Evolutionary conservation across 176 grass and related monocot species (phyloP), one percentile per base, ranked within the genome.

Genomic region (Phragmites australis): DNA sequence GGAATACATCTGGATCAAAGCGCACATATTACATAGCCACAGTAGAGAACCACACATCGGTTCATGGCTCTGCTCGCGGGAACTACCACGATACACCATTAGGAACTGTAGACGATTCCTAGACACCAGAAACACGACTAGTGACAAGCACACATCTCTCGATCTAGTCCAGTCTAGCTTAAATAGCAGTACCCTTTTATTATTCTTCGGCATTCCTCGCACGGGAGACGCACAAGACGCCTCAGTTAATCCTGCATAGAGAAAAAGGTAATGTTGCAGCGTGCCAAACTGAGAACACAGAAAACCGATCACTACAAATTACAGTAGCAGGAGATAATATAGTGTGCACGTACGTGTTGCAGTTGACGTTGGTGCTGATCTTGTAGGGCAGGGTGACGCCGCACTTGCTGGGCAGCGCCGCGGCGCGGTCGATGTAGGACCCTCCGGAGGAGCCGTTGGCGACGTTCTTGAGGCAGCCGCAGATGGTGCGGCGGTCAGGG

Each of bases 401-500:
- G 78, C 86, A 89, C 86, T 83, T 77, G 82, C 56, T 4, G 9
- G 86, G 90, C 26, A 92, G 77, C 18, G 44, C 54, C 37, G 86
- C 46, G 49, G 85, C 90, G 77, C 86, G 81, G 78, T 16, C 41
- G 78, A 89, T 31, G 53, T 83, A 56, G 48, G 50, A 16, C 14
- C 50, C 37, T 47, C 62, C 60, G 72, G 68, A 27, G 18, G 71
- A 82, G 77, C 57, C 74, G 70, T 57, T 81, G 73, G 90, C 86
- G 55, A 88, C 82, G 70, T 65, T 89, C 86, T 92, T 89, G 59
- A 92, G 84, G 73, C 89, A 91, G 72, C 75, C 49, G 72, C 90
- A 92, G 65, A 84, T 55, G 78, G 86, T 65, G 67, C 83, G 82
- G 44, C 90, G 85, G 86, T 89, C 90, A 0, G 85, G 72, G 44